These are phyloP conservation scores for Solanum ahanhuiri DNA, from an alignment of 257 asterid genomes.

Conservation along the genomic window DNA sequence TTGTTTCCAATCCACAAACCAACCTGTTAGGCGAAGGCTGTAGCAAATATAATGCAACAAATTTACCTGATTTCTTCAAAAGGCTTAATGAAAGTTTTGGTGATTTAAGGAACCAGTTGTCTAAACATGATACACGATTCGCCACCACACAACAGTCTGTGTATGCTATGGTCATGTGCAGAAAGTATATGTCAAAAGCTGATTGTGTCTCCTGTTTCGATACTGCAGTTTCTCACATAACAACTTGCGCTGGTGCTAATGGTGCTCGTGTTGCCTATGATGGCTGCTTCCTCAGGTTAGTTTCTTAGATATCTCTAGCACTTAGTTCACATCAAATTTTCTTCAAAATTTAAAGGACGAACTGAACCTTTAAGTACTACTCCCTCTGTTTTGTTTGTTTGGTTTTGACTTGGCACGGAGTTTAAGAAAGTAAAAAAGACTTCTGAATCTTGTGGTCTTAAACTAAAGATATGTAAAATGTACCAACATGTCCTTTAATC, in stretches of 20 bases:
- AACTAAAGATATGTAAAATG: background rate
- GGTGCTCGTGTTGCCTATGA: slow-evolving; percentile 80
- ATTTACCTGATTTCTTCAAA: slow-evolving; percentile 25
- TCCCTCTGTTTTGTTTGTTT: background rate
- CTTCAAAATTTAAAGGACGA: background rate
- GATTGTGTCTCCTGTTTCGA: slow-evolving; percentile 68
- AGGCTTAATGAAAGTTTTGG: slow-evolving; percentile 54
- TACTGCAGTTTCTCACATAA: slow-evolving; percentile 50
- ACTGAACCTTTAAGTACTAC: background rate
- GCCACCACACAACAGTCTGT: slow-evolving; percentile 72
- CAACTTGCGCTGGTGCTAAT: slow-evolving; percentile 60
- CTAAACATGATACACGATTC: slow-evolving; percentile 26
- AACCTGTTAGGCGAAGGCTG: slow-evolving; percentile 52
- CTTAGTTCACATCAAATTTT: background rate
- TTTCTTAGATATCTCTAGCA: background rate
- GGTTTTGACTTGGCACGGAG: background rate
- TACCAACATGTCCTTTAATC: background rate
- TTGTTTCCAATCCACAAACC: slow-evolving; percentile 43
- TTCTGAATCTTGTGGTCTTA: background rate
- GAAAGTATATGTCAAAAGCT: slow-evolving; percentile 40
- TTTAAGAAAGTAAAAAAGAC: background rate
- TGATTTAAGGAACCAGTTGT: slow-evolving; percentile 40
- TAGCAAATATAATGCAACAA: slow-evolving; percentile 55
- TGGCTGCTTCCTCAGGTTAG: slow-evolving; percentile 81
- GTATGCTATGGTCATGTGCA: slow-evolving; percentile 66